phyloP scores from a whole-genome alignment of 306 rosid genomes.

The Ochetophila trinervis region DNA sequence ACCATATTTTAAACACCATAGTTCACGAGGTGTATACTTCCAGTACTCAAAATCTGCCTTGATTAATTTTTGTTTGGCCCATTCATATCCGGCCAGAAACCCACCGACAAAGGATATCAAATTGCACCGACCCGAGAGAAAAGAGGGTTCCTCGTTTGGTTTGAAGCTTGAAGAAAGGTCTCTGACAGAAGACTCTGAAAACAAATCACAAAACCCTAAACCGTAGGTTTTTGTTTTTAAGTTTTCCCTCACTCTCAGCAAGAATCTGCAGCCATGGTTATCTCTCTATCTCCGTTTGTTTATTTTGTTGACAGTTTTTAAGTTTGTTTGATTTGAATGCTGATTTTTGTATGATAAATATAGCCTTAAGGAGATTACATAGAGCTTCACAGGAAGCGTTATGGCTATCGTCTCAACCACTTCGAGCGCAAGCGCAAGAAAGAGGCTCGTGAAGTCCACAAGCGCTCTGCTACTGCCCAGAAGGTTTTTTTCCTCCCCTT shows the following conservation, averaged over 20 bases:
- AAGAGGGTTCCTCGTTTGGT: no score
- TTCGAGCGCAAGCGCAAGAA: conserved; percentile 93
- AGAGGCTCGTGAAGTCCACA: conserved; percentile 82
- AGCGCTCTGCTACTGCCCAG: conserved; percentile 75
- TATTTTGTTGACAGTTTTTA: background rate
- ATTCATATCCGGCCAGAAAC: no score
- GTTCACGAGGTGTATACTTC: no score
- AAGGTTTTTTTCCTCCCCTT: conserved; percentile 48
- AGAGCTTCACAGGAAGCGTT: conserved; percentile 76
- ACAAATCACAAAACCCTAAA: background rate
- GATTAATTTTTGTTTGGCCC: no score
- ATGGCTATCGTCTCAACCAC: conserved; percentile 83
- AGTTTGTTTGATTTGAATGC: background rate
- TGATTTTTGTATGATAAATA: conserved; percentile 6
- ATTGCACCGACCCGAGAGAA: no score
- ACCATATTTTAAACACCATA: no score
- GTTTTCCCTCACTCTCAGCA: background rate
- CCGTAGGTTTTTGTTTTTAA: background rate
- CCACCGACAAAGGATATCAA: no score
- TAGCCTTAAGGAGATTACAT: conserved; percentile 99
- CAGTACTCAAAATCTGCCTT: no score
- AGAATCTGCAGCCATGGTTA: conserved; percentile 24
- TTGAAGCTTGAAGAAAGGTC: no score
- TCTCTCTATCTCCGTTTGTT: background rate
- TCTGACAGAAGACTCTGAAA: background rate